phyloP scores from a whole-genome alignment of 2,329 filamentous ascomycete genomes.

The Colletotrichum orchidophilum region DNA sequence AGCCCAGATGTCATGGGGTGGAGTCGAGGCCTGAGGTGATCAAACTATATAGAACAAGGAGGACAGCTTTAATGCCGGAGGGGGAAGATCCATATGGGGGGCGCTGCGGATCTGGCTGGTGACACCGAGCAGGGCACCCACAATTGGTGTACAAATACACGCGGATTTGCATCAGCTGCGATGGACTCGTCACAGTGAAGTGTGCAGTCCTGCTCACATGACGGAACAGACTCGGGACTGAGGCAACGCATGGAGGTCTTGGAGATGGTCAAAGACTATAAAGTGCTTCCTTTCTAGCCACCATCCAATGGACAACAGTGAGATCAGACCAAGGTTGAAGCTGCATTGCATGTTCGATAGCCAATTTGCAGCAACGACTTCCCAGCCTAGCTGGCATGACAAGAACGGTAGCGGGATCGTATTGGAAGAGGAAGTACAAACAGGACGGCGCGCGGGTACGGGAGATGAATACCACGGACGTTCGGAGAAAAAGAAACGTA shows the following conservation, averaged over 20 bases:
- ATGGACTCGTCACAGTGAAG: conserved; percentile 8
- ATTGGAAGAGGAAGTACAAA: background rate
- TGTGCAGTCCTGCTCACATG: background rate
- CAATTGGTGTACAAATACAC: conserved; percentile 1
- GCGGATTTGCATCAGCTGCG: conserved; percentile 5
- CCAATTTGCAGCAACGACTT: background rate
- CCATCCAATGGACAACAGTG: background rate
- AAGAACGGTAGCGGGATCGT: conserved; percentile 17
- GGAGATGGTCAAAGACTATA: background rate
- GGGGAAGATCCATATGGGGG: conserved; percentile 16
- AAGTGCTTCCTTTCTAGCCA: background rate
- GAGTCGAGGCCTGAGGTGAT: conserved; percentile 24
- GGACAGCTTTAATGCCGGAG: conserved; percentile 24
- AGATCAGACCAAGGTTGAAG: conserved; percentile 18
- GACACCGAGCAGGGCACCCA: conserved; percentile 21
- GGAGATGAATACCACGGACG: conserved; percentile 19
- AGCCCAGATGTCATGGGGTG: conserved; percentile 17
- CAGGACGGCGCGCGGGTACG: conserved; percentile 6
- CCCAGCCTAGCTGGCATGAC: background rate
- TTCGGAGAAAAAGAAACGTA: conserved; percentile 21
- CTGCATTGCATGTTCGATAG: conserved; percentile 7
- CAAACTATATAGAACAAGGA: conserved; percentile 34
- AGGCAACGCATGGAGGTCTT: background rate
- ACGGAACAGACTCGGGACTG: background rate
- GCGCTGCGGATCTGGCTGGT: conserved; percentile 12